phyloP scores from a whole-genome alignment of 768 basidiomycete species.

The Rhodotorula kratochvilovae region DNA sequence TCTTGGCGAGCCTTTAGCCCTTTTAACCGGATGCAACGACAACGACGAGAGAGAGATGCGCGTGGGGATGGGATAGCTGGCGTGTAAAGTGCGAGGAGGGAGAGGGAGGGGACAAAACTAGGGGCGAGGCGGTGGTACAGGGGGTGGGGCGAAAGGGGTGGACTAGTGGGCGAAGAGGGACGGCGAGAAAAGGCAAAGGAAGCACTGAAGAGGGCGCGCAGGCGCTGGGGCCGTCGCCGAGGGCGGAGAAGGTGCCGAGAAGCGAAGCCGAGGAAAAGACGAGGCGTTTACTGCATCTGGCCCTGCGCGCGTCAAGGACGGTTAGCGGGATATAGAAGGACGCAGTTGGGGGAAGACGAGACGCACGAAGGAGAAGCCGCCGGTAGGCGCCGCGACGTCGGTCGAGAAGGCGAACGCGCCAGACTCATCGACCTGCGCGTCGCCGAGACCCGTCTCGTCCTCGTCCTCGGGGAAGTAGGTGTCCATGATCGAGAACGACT shows the following conservation, averaged over 20 bases:
- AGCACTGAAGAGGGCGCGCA: neutral
- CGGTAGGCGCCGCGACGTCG: constrained; percentile 80
- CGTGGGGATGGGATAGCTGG: neutral
- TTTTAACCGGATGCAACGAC: constrained; percentile 1
- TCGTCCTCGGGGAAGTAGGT: constrained; percentile 60
- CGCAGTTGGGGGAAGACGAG: neutral
- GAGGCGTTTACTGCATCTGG: constrained; percentile 20
- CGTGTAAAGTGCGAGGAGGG: neutral
- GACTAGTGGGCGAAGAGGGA: neutral
- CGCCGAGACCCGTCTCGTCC: constrained; percentile 71
- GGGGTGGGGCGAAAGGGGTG: neutral
- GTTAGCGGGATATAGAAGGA: neutral
- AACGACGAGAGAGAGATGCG: constrained; percentile 12
- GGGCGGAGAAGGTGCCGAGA: neutral
- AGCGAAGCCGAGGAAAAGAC: too few relatives aligned
- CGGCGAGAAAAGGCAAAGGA: neutral
- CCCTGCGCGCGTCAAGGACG: neutral
- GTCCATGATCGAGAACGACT: constrained; percentile 69
- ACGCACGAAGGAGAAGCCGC: constrained; percentile 82
- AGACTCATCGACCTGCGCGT: constrained; percentile 57
- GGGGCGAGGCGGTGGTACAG: too few relatives aligned
- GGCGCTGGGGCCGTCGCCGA: neutral
- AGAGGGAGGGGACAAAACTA: neutral
- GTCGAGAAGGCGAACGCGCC: constrained; percentile 66
- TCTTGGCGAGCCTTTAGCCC: constrained; percentile 2